A percentile compares a stretch with the other conserved stretches of the same genome.
Conservation (phyloP, 2,329 filamentous ascomycete species). For the Chalaropsis thielavioides region DNA sequence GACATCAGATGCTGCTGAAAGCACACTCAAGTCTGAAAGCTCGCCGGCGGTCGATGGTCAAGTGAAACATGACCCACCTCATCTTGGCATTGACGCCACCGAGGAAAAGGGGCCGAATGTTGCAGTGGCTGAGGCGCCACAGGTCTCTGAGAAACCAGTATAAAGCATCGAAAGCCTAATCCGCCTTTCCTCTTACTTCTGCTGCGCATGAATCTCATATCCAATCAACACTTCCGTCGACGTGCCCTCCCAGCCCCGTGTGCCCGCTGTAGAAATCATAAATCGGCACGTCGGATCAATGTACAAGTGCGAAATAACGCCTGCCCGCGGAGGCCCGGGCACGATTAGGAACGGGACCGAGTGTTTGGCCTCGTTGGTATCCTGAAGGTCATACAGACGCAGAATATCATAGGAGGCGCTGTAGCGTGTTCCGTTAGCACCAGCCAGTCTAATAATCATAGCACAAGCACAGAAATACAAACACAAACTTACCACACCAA, state of each 20-base stretch:
- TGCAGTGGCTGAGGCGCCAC: neutral
- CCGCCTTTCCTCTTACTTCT: slow-evolving; percentile 3
- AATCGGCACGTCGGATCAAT: slow-evolving; percentile 78
- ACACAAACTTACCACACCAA: slow-evolving; percentile 50
- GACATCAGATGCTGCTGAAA: neutral
- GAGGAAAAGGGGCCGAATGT: neutral
- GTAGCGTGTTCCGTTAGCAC: neutral
- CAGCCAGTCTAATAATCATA: neutral
- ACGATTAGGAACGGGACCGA: slow-evolving; percentile 93
- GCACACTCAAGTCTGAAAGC: neutral
- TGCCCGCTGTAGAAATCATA: slow-evolving; percentile 85
- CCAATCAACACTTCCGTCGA: slow-evolving; percentile 83
- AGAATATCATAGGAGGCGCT: slow-evolving; percentile 89
- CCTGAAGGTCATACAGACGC: slow-evolving; percentile 73
- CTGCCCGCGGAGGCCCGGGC: slow-evolving; percentile 67
- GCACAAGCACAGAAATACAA: neutral
- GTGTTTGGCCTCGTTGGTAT: slow-evolving; percentile 50
- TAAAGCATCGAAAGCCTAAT: neutral
- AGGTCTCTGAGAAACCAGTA: neutral
- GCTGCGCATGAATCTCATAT: slow-evolving; percentile 58
- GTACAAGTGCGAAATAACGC: slow-evolving; percentile 74
- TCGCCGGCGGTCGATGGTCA: neutral
- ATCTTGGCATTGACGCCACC: too few species aligned
- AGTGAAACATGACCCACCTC: neutral
- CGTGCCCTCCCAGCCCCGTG: slow-evolving; percentile 84